Base-by-base conservation (phyloP, 2,329 filamentous ascomycete species). In the Paracorniculantispora psalliotae region DNA sequence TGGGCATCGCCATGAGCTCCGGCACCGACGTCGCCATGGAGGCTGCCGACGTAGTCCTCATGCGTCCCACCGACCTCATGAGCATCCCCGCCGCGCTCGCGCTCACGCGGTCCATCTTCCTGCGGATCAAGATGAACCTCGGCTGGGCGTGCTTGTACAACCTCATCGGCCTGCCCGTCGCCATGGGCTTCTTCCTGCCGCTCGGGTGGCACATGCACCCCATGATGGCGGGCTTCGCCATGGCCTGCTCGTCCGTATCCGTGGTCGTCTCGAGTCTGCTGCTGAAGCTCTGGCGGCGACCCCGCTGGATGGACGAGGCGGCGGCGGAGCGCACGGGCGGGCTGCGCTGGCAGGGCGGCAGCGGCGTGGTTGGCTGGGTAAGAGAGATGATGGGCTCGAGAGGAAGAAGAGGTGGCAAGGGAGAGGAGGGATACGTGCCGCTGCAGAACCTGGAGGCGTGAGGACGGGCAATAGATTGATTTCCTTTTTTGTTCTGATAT, bases 21-120 rank as follows among this genome's bases (percentile, higher is more conserved):
- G 94, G 94, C 59, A 97, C 94, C 0, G 94, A 97, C 70, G 93
- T 99, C 1, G 94, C 94, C 52, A 96, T 99, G 86, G 94, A 97
- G 76, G 94, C 94, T 1, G 94, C 94, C 0, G 92, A 96, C 67
- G 86, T 99, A 19, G 94, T 99, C 17, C 86, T 99, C 57, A 99
- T 99, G 93, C 87, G 89, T 3, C 90, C 91, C 0, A 89, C 92
- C 63, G 89, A 97, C 67, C 82, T 99, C 3, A 90, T 97, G 77
- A 90, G 93, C 67, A 91, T 99, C n/a, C 90, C 94, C 0, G 89
- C 91, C 0, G 87, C 90, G 15, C 83, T 99, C 13, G 81, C 91
- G 65, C 86, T 99, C 12, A 88, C 91, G 21, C 85, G 88, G 44
- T 85, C 84, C 37, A 97, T 97, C 69, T 97, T 99, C 80, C 81